Evolutionary conservation across 192 early-diverging fungal species (phyloP).

Genomic region (Coemansia sp.): DNA sequence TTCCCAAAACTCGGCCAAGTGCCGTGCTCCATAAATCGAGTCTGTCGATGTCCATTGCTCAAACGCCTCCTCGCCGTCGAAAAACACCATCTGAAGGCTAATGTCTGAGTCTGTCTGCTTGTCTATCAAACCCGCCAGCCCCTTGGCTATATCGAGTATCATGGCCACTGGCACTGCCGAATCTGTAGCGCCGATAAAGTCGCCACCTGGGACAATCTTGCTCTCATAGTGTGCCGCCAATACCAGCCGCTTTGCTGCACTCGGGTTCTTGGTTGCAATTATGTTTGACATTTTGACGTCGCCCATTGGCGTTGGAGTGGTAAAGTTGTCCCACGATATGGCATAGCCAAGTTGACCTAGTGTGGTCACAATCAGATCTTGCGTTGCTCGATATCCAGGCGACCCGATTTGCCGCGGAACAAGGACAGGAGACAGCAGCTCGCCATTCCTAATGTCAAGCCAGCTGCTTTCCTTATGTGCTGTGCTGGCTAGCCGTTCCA

Average conservation of each 20-base stretch:
- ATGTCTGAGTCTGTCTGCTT: slow-evolving; percentile 45
- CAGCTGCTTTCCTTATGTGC: slow-evolving; percentile 24
- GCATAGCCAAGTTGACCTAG: slow-evolving; percentile 72
- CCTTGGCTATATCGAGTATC: slow-evolving; percentile 77
- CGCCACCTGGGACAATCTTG: slow-evolving; percentile 66
- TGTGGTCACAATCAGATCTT: slow-evolving; percentile 65
- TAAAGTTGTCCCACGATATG: slow-evolving; percentile 80
- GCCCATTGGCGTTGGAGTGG: slow-evolving; percentile 75
- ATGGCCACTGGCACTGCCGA: slow-evolving; percentile 90
- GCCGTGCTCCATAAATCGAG: slow-evolving; percentile 88
- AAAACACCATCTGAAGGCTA: slow-evolving; percentile 90
- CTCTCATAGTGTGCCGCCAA: slow-evolving; percentile 94
- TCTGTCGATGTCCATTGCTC: slow-evolving; percentile 70
- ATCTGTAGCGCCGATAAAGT: slow-evolving; percentile 88
- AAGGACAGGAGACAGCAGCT: slow-evolving; percentile 69
- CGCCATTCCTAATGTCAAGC: slow-evolving; percentile 54
- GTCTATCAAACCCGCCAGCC: slow-evolving; percentile 64
- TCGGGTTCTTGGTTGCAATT: slow-evolving; percentile 84
- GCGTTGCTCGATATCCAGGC: slow-evolving; percentile 65
- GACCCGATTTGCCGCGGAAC: slow-evolving; percentile 81
- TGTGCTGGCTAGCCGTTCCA: slow-evolving; percentile 16
- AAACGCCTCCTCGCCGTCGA: slow-evolving; percentile 97
- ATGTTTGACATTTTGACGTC: slow-evolving; percentile 78
- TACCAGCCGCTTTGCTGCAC: slow-evolving; percentile 69
- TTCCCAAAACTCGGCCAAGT: slow-evolving; percentile 83